Conservation (phyloP, 306 rosid species). For the Morella rubra region DNA sequence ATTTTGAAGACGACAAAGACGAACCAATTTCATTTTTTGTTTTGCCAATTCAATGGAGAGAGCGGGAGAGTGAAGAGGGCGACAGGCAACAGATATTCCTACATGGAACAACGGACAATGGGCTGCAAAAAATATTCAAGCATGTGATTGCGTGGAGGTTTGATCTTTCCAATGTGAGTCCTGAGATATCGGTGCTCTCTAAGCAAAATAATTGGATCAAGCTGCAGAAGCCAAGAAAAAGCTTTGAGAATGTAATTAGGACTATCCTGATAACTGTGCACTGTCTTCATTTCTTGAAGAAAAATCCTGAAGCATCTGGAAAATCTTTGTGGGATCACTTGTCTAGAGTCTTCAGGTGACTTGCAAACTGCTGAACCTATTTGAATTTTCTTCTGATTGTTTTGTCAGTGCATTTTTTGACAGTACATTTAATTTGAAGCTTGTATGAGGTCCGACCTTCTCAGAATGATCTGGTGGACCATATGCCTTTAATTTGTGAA, state of each 20-base stretch:
- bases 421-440: slow-evolving; percentile 42
- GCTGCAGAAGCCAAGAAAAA: slow-evolving; percentile 79
- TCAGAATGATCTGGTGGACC: slow-evolving; percentile 43
- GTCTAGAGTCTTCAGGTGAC: slow-evolving; percentile 66
- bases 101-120: slow-evolving; percentile 60
- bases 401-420: slow-evolving; percentile 11
- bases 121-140: slow-evolving; percentile 60
- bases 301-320: slow-evolving; percentile 55
- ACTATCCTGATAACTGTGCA: slow-evolving; percentile 60
- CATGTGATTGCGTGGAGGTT: slow-evolving; percentile 79
- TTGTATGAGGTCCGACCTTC: slow-evolving; percentile 50
- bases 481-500: slow-evolving; percentile 35
- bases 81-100: slow-evolving; percentile 43
- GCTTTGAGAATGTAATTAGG: slow-evolving; percentile 64
- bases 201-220: slow-evolving; percentile 64
- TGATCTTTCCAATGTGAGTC: slow-evolving; percentile 52
- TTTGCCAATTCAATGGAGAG: slow-evolving; percentile 74
- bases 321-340: slow-evolving; percentile 73
- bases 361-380: slow-evolving; percentile 9
- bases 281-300: slow-evolving; percentile 52
- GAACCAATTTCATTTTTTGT: slow-evolving; percentile 60
- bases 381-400: not conserved
- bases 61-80: slow-evolving; percentile 34
- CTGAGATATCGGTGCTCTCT: slow-evolving; percentile 67
- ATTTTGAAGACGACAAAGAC: slow-evolving; percentile 51